Conservation (phyloP, 1,284 basidiomycete species). For the Ganoderma lucidum region DNA sequence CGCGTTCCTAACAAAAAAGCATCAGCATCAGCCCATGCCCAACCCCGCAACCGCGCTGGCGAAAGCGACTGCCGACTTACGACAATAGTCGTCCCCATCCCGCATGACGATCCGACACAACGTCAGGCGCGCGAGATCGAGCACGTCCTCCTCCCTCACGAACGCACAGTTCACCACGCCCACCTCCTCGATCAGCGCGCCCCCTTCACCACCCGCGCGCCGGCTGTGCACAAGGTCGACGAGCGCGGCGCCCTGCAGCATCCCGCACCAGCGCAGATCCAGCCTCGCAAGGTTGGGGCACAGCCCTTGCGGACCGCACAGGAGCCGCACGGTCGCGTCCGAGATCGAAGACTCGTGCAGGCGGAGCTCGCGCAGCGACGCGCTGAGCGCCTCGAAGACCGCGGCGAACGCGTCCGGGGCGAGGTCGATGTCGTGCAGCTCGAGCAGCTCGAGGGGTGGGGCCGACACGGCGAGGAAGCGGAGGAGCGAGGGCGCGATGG, state of each 20-base stretch:
- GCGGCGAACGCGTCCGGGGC: conserved; percentile 50
- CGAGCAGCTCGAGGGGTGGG: conserved; percentile 56
- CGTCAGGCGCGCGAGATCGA: conserved; percentile 57
- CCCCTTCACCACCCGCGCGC: conserved; percentile 23
- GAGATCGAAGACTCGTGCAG: conserved; percentile 69
- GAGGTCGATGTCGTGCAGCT: conserved; percentile 65
- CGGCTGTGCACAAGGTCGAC: conserved; percentile 58
- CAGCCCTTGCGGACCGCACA: conserved; percentile 50
- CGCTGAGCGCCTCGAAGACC: conserved; percentile 48
- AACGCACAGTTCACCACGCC: conserved; percentile 66
- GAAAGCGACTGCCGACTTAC: conserved; percentile 47
- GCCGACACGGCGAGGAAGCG: conserved; percentile 51
- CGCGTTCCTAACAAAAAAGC: conserved; percentile 44
- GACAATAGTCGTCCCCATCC: conserved; percentile 58
- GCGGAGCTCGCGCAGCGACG: conserved; percentile 55
- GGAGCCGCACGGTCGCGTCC: conserved; percentile 51
- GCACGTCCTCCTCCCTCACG: conserved; percentile 62
- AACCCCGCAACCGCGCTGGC: no score
- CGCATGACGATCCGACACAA: conserved; percentile 58
- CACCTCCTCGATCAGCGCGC: conserved; percentile 51
- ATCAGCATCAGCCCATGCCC: neutral
- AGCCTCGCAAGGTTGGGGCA: conserved; percentile 59
- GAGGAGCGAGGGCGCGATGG: conserved; percentile 48
- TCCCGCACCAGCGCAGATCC: conserved; percentile 69
- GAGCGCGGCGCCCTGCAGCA: conserved; percentile 58